Evolutionary conservation across 2,329 filamentous ascomycete species (phyloP).

Genomic region (Byssochlamys sp.): DNA sequence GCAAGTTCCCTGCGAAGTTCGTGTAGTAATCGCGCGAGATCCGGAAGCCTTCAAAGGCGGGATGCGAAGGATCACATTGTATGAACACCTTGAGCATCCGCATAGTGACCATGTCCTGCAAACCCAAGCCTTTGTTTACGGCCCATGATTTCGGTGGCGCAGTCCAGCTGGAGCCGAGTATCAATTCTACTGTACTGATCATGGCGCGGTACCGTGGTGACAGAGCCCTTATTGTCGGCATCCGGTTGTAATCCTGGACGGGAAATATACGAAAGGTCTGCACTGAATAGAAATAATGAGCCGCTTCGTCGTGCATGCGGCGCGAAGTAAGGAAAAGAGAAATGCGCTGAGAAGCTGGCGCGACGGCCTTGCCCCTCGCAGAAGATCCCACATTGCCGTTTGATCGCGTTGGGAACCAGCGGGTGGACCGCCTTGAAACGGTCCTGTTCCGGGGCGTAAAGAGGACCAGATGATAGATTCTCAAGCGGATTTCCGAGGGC

Average conservation of each 20-base stretch:
- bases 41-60: slow-evolving; percentile 49
- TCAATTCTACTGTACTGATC: slow-evolving; percentile 46
- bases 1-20: slow-evolving; percentile 43
- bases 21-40: slow-evolving; percentile 50
- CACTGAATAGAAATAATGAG: slow-evolving; percentile 41
- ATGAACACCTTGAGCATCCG: slow-evolving; percentile 48
- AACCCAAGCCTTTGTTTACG: slow-evolving; percentile 40
- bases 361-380: slow-evolving; percentile 24
- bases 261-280: slow-evolving; percentile 47
- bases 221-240: slow-evolving; percentile 40
- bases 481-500: slow-evolving; percentile 44
- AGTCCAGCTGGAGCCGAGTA: slow-evolving; percentile 51
- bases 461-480: slow-evolving; percentile 40
- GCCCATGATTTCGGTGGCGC: slow-evolving; percentile 47
- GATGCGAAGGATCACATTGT: slow-evolving; percentile 46
- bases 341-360: slow-evolving; percentile 26
- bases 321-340: slow-evolving; percentile 32
- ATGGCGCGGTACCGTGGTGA: slow-evolving; percentile 42
- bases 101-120: slow-evolving; percentile 39
- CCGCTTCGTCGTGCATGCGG: slow-evolving; percentile 43
- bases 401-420: slow-evolving; percentile 6
- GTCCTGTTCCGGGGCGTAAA: slow-evolving; percentile 24
- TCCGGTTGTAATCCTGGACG: slow-evolving; percentile 39
- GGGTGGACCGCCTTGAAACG: background rate
- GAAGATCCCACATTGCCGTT: slow-evolving; percentile 28